These are phyloP conservation scores for Biscogniauxia mediterranea DNA, from an alignment of 2,329 filamentous ascomycete species.

Conservation along the genomic window DNA sequence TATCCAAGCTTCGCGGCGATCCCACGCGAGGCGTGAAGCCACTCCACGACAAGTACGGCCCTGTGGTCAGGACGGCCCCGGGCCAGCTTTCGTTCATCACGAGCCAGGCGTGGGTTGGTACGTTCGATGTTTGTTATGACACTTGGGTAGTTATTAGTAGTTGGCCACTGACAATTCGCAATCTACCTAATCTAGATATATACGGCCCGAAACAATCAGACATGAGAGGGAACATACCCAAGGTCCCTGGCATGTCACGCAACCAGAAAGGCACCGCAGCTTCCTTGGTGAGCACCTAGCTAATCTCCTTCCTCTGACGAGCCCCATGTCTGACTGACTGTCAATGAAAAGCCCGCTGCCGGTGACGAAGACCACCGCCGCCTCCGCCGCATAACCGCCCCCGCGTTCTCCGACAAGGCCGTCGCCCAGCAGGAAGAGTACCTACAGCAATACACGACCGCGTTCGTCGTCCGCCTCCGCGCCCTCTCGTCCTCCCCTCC, in stretches of 20 bases:
- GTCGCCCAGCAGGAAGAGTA: conserved; percentile 10
- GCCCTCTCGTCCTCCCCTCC: not conserved
- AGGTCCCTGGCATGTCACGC: not conserved
- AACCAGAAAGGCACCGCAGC: too few relatives aligned
- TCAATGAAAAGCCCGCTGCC: conserved; percentile 5
- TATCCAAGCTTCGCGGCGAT: conserved; percentile 2
- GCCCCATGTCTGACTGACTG: too few relatives aligned
- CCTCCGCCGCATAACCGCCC: conserved; percentile 10
- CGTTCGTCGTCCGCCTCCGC: conserved; percentile 5
- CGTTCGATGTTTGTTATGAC: not conserved
- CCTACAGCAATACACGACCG: conserved; percentile 1
- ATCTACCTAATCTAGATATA: conserved; percentile 3
- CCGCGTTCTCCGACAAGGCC: conserved; percentile 15
- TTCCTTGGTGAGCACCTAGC: too few relatives aligned
- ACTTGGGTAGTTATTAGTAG: not conserved
- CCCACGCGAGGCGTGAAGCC: not conserved
- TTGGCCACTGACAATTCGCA: not conserved
- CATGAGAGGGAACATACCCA: conserved; percentile 8
- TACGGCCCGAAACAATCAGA: conserved; percentile 6
- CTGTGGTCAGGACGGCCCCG: conserved; percentile 6
- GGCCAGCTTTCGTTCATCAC: conserved; percentile 5
- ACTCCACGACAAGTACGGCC: conserved; percentile 7
- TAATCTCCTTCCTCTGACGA: too few relatives aligned
- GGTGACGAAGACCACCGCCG: conserved; percentile 12
- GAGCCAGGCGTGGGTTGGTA: conserved; percentile 3